These are phyloP conservation scores for Cornus florida DNA, from an alignment of 148 eudicot genomes.

Conservation along the genomic window DNA sequence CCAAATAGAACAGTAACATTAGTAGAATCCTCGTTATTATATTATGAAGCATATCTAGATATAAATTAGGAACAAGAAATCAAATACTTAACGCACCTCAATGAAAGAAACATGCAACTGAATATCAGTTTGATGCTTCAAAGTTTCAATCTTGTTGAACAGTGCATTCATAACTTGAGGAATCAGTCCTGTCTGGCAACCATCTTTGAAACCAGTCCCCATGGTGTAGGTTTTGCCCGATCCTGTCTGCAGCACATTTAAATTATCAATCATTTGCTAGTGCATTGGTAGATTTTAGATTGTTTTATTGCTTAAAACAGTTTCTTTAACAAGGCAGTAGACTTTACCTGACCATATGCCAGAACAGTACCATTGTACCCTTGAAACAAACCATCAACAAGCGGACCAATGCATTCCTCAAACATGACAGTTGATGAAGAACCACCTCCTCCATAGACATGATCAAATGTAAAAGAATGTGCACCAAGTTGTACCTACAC, in stretches of 20 bases:
- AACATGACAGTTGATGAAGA: constrained; percentile 13
- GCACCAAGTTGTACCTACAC: constrained; percentile 22
- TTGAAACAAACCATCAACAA: constrained; percentile 24
- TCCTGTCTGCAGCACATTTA: constrained; percentile 19
- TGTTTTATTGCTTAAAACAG: neutral
- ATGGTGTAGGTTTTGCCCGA: constrained; percentile 28
- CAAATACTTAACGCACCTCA: constrained; percentile 13
- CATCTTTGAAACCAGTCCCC: constrained; percentile 20
- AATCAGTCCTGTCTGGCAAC: constrained; percentile 14
- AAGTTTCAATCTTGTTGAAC: constrained; percentile 14
- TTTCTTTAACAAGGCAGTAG: neutral
- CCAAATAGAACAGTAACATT: neutral
- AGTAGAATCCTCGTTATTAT: neutral
- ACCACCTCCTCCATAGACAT: constrained; percentile 18
- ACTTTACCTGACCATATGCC: constrained; percentile 30
- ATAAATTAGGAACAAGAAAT: neutral
- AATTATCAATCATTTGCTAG: neutral
- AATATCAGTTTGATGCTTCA: constrained; percentile 15
- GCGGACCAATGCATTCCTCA: constrained; percentile 20
- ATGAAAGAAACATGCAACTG: constrained; percentile 26
- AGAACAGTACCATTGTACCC: constrained; percentile 26
- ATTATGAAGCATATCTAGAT: neutral
- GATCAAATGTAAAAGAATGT: constrained; percentile 26
- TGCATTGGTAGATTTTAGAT: neutral
- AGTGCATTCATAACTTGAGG: constrained; percentile 22